These are phyloP conservation scores for Parascedosporium putredinis DNA, from an alignment of 2,329 filamentous ascomycete genomes.

Conservation along the genomic window DNA sequence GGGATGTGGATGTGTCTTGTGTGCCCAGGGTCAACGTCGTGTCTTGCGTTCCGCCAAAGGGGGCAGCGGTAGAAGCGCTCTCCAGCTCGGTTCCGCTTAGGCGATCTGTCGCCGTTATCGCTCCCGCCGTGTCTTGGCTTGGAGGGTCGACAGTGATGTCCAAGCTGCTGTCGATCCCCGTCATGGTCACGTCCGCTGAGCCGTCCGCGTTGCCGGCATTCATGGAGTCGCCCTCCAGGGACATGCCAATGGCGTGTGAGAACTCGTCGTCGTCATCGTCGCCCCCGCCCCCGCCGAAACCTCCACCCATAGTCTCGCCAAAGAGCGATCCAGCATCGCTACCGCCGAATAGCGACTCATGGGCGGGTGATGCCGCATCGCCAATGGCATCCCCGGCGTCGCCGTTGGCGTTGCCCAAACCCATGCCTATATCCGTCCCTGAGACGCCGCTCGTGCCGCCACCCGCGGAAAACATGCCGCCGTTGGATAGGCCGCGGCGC, in stretches of 20 bases:
- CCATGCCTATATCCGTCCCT: too few relatives aligned
- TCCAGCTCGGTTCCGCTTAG: too few relatives aligned
- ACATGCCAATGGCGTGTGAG: slow-evolving; percentile 49
- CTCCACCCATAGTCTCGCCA: slow-evolving; percentile 55
- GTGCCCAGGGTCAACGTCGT: neutral
- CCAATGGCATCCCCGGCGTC: slow-evolving; percentile 24
- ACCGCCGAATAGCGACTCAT: slow-evolving; percentile 72
- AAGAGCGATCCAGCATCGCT: slow-evolving; percentile 78
- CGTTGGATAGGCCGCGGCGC: slow-evolving; percentile 43
- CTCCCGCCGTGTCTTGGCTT: neutral
- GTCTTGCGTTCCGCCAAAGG: neutral
- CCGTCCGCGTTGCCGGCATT: slow-evolving; percentile 19
- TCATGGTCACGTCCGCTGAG: slow-evolving; percentile 26
- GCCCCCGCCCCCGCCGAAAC: slow-evolving; percentile 45
- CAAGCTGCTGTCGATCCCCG: slow-evolving; percentile 17
- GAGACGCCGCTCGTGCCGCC: slow-evolving; percentile 21
- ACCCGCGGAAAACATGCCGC: slow-evolving; percentile 22
- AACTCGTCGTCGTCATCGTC: slow-evolving; percentile 68
- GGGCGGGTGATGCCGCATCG: slow-evolving; percentile 54
- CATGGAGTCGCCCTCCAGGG: slow-evolving; percentile 17
- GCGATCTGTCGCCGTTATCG: neutral
- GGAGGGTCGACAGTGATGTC: neutral
- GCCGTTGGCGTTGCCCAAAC: slow-evolving; percentile 17
- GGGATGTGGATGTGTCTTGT: neutral
- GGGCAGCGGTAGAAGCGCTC: too few relatives aligned